Evolutionary conservation across 345 rosid species (phyloP).

Genomic region (Nasturtium officinale): DNA sequence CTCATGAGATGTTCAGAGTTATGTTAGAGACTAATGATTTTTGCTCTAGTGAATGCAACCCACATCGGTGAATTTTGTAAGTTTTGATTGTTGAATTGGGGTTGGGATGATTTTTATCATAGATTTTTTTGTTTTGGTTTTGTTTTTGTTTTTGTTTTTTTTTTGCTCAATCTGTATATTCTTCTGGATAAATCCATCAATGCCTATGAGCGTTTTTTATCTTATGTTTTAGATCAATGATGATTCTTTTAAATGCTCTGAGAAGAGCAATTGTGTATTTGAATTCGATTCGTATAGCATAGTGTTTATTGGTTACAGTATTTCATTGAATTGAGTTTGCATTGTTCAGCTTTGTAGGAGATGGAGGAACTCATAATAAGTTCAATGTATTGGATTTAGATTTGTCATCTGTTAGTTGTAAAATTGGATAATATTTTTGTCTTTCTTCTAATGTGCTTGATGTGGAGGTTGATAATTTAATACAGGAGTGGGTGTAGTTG

Average conservation of each 20-base stretch:
- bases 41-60: slow-evolving; percentile 36
- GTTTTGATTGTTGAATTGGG: slow-evolving; percentile 19
- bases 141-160: not conserved
- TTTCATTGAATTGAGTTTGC: slow-evolving; percentile 5
- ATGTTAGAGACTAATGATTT: slow-evolving; percentile 47
- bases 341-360: slow-evolving; percentile 19
- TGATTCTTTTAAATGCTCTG: slow-evolving; percentile 1
- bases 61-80: slow-evolving; percentile 35
- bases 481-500: not conserved
- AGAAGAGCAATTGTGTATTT: slow-evolving; percentile 28
- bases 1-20: slow-evolving; percentile 41
- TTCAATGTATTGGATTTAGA: not conserved
- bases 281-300: slow-evolving; percentile 17
- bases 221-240: not conserved
- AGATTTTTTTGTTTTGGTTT: slow-evolving; percentile 8
- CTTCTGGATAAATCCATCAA: slow-evolving; percentile 1
- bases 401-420: not conserved
- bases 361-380: not conserved
- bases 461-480: not conserved
- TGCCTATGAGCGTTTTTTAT: slow-evolving; percentile 12
- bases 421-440: not conserved
- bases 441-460: not conserved
- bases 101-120: slow-evolving; percentile 15
- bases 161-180: slow-evolving; percentile 35
- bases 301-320: not conserved